These are phyloP conservation scores for Clonostachys sp. DNA, from an alignment of 2,329 filamentous ascomycete species.

Conservation along the genomic window DNA sequence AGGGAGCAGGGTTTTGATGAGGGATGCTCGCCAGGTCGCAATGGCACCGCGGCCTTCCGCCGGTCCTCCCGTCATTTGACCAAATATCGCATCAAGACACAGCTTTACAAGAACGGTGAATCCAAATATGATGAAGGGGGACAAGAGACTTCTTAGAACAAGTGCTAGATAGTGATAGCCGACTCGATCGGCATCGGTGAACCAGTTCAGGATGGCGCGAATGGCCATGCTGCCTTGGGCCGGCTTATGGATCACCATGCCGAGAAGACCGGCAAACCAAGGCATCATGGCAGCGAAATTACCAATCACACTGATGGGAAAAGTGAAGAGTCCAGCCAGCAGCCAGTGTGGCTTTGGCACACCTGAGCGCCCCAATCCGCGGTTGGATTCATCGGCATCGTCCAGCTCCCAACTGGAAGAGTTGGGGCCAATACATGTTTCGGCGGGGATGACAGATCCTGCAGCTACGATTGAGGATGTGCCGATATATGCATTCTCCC, in stretches of 20 bases:
- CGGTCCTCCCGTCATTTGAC: constrained; percentile 24
- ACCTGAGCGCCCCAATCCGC: constrained; percentile 30
- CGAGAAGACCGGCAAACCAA: constrained; percentile 36
- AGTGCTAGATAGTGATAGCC: constrained; percentile 45
- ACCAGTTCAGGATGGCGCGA: constrained; percentile 41
- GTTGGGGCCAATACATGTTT: constrained; percentile 49
- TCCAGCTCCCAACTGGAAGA: constrained; percentile 52
- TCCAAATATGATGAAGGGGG: constrained; percentile 37
- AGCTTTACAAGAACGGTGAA: constrained; percentile 33
- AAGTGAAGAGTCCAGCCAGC: constrained; percentile 31
- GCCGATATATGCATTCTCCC: constrained; percentile 40
- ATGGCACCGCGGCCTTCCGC: constrained; percentile 23
- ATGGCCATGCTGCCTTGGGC: constrained; percentile 23
- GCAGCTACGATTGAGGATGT: constrained; percentile 43
- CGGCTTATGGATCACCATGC: constrained; percentile 35
- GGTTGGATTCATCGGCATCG: constrained; percentile 40
- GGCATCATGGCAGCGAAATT: constrained; percentile 38
- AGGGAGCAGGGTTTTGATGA: constrained; percentile 40
- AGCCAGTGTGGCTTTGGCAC: constrained; percentile 38
- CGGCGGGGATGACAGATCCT: constrained; percentile 39
- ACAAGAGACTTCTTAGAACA: constrained; percentile 28
- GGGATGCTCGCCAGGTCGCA: constrained; percentile 34
- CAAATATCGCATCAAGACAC: constrained; percentile 31
- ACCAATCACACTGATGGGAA: constrained; percentile 32
- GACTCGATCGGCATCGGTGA: constrained; percentile 37